Percentiles rank a stretch among this genome's conserved stretches.
These are phyloP conservation scores for Acacia confusa DNA, from an alignment of 306 rosid genomes.

Conservation along the genomic window DNA sequence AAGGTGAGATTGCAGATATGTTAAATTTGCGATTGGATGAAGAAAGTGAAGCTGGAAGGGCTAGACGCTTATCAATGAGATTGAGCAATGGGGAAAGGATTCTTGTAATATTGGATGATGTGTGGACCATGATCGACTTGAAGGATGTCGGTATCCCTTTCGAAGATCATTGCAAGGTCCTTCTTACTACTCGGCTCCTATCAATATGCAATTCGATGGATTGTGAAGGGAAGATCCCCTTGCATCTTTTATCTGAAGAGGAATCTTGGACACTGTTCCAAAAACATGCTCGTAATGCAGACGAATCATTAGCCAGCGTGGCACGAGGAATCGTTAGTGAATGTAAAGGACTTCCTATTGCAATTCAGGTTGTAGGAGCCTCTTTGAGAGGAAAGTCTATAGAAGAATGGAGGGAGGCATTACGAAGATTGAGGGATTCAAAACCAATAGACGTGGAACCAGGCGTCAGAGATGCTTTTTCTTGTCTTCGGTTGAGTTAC, in stretches of 20 bases:
- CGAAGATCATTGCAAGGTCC: neutral
- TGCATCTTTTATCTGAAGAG: neutral
- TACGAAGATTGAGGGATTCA: neutral
- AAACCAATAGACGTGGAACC: neutral
- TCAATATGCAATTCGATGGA: neutral
- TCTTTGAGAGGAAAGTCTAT: neutral
- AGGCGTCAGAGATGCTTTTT: neutral
- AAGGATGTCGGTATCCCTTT: neutral
- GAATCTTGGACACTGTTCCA: slow-evolving; percentile 4
- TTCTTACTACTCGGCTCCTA: neutral
- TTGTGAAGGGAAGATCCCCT: neutral
- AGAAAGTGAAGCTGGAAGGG: neutral
- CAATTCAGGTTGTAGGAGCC: neutral
- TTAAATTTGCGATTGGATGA: neutral
- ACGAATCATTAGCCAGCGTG: neutral
- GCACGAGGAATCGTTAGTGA: neutral
- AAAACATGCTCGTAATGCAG: neutral
- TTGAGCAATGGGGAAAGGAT: neutral
- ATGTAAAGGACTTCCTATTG: slow-evolving; percentile 22
- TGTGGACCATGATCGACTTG: neutral
- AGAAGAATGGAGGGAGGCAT: neutral
- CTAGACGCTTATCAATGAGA: neutral
- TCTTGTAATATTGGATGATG: neutral
- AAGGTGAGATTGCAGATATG: neutral
- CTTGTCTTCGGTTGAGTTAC: neutral